Evolutionary conservation across 1,284 basidiomycete species (phyloP).

Genomic region (Cutaneotrichosporon sp.): DNA sequence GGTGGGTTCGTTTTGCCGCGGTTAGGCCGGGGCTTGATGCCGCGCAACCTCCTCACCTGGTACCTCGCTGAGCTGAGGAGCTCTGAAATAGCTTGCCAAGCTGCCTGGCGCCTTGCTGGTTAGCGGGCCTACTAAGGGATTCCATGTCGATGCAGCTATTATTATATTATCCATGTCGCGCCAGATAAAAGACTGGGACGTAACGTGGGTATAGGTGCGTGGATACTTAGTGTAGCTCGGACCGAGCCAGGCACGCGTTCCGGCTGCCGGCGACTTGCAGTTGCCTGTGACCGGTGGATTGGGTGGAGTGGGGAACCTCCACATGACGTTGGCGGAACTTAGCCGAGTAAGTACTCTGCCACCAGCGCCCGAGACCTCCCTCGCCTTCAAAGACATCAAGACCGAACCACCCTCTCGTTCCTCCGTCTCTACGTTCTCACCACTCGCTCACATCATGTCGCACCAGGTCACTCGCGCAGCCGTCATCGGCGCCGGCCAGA

Average conservation of each 20-base stretch:
- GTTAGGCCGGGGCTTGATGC: not conserved
- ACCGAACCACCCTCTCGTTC: no score
- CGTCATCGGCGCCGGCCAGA: conserved; percentile 51
- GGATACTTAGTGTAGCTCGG: not conserved
- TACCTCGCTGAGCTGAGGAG: no score
- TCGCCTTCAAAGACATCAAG: not conserved
- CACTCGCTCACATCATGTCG: conserved; percentile 9
- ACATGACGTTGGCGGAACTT: conserved; percentile 12
- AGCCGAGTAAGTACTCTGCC: conserved; percentile 4
- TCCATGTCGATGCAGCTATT: no score
- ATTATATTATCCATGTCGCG: no score
- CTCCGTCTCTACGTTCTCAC: not conserved
- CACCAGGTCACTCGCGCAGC: conserved; percentile 37
- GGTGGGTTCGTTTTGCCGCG: no score
- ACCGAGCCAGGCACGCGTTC: not conserved
- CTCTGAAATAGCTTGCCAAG: not conserved
- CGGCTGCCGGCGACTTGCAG: not conserved
- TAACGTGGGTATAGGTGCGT: no score
- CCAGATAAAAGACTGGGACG: no score
- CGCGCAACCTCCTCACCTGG: no score
- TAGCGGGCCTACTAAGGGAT: no score
- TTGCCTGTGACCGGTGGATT: not conserved
- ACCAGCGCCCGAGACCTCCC: not conserved
- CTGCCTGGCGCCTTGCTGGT: no score
- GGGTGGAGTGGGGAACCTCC: conserved; percentile 4